A percentile compares a stretch with the other conserved stretches of the same genome.
phyloP scores from a whole-genome alignment of 2,329 filamentous ascomycete genomes.

The Fusarium haematococcum region DNA sequence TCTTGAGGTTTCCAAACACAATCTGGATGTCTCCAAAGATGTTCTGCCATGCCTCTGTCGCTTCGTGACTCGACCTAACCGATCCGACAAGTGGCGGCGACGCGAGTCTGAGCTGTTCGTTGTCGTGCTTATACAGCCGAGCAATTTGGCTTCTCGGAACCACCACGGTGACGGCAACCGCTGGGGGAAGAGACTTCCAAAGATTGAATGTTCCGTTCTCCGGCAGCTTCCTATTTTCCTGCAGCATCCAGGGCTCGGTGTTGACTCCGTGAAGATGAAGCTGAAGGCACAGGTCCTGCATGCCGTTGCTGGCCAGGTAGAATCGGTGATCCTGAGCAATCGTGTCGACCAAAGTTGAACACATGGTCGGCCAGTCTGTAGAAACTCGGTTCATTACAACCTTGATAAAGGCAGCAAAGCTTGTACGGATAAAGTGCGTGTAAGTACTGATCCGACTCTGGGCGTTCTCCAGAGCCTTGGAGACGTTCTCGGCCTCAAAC shows the following conservation, averaged over 20 bases:
- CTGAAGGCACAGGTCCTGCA: conserved; percentile 52
- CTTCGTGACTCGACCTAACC: conserved; percentile 39
- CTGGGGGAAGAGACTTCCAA: conserved; percentile 53
- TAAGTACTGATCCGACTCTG: conserved; percentile 32
- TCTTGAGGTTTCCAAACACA: conserved; percentile 53
- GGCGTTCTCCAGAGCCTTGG: conserved; percentile 13
- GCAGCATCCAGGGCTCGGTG: conserved; percentile 47
- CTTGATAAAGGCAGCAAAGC: conserved; percentile 55
- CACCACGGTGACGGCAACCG: conserved; percentile 52
- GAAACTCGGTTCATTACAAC: conserved; percentile 49
- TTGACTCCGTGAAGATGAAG: conserved; percentile 51
- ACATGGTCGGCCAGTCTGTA: conserved; percentile 50
- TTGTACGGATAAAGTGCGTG: conserved; percentile 52
- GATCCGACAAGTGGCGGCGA: conserved; percentile 49
- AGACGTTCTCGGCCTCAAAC: conserved; percentile 56
- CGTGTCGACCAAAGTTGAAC: conserved; percentile 43
- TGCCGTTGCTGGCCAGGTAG: conserved; percentile 46
- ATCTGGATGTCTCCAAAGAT: conserved; percentile 56
- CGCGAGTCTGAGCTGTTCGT: conserved; percentile 19
- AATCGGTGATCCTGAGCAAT: conserved; percentile 48
- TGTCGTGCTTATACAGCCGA: conserved; percentile 41
- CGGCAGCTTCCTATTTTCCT: conserved; percentile 33
- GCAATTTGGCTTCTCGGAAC: conserved; percentile 48
- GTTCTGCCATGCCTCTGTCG: conserved; percentile 47
- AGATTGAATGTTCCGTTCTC: conserved; percentile 46